Evolutionary conservation across 2,329 filamentous ascomycete genomes (phyloP).

Genomic region (Hypoxylon rubiginosum): DNA sequence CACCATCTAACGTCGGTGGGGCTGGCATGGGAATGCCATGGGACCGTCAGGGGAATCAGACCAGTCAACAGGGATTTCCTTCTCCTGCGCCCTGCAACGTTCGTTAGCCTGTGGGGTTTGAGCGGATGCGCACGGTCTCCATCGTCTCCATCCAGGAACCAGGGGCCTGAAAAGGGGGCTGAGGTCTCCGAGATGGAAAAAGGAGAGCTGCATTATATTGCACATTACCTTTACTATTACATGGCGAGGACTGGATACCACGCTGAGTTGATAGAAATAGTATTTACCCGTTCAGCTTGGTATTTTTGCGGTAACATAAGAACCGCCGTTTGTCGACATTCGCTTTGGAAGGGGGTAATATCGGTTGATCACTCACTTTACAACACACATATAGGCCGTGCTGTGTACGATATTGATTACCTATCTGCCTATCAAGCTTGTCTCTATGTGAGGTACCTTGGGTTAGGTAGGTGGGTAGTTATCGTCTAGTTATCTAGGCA

Average conservation of each 20-base stretch:
- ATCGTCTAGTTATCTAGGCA: too few species aligned
- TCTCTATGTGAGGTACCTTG: too few species aligned
- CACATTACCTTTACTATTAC: too few species aligned
- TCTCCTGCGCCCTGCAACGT: conserved; percentile 20
- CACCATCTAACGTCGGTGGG: conserved; percentile 26
- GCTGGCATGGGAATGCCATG: not conserved
- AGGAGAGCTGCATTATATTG: conserved; percentile 5
- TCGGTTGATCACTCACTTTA: too few species aligned
- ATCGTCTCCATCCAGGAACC: conserved; percentile 23
- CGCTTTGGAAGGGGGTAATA: too few species aligned
- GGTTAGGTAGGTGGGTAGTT: too few species aligned
- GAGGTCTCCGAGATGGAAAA: conserved; percentile 21
- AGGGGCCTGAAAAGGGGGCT: conserved; percentile 28
- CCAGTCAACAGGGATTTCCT: conserved; percentile 22
- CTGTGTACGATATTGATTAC: conserved; percentile 5
- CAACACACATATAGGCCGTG: not conserved
- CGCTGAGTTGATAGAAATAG: not conserved
- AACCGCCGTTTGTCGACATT: too few species aligned
- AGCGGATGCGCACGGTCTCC: conserved; percentile 27
- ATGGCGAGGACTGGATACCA: not conserved
- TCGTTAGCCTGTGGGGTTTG: conserved; percentile 35
- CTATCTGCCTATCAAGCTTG: conserved; percentile 13
- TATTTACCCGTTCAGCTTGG: too few species aligned
- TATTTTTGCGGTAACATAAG: too few species aligned
- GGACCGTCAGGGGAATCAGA: conserved; percentile 6